A percentile compares a stretch with the other conserved stretches of the same genome.
Conservation (phyloP, 1,284 basidiomycete species). For the Paramarasmius palmivorus region DNA sequence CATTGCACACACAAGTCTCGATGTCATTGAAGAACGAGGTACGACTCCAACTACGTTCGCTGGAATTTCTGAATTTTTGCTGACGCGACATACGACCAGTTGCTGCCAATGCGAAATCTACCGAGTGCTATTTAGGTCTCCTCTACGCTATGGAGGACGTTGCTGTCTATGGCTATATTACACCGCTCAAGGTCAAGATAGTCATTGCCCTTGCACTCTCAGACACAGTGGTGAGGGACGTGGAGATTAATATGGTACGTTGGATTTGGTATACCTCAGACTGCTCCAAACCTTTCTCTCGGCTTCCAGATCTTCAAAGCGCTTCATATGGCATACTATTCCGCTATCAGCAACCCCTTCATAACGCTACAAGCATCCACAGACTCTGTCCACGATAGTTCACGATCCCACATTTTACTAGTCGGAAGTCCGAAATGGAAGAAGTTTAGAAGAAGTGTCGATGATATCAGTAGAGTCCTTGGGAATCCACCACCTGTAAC, state of each 20-base stretch:
- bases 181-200: conserved; percentile 80
- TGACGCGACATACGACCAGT: conserved; percentile 5
- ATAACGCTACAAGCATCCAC: conserved; percentile 54
- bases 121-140: conserved; percentile 76
- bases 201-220: conserved; percentile 72
- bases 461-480: conserved; percentile 65
- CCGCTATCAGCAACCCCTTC: conserved; percentile 77
- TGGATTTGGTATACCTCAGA: too few relatives aligned
- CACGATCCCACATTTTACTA: conserved; percentile 43
- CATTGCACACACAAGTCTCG: conserved; percentile 77
- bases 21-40: conserved; percentile 79
- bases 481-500: conserved; percentile 32
- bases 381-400: conserved; percentile 52
- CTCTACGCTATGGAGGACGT: conserved; percentile 81
- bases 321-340: conserved; percentile 78
- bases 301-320: conserved; percentile 73
- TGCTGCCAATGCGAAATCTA: conserved; percentile 54
- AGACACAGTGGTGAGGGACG: conserved; percentile 77
- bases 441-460: conserved; percentile 63
- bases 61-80: conserved; percentile 1
- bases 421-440: conserved; percentile 71
- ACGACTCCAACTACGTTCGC: conserved; percentile 19
- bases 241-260: conserved; percentile 72
- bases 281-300: background rate
- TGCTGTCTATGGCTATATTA: conserved; percentile 82